Evolutionary conservation across 192 early-diverging fungal genomes (phyloP).

Genomic region (Glomus cerebriforme): DNA sequence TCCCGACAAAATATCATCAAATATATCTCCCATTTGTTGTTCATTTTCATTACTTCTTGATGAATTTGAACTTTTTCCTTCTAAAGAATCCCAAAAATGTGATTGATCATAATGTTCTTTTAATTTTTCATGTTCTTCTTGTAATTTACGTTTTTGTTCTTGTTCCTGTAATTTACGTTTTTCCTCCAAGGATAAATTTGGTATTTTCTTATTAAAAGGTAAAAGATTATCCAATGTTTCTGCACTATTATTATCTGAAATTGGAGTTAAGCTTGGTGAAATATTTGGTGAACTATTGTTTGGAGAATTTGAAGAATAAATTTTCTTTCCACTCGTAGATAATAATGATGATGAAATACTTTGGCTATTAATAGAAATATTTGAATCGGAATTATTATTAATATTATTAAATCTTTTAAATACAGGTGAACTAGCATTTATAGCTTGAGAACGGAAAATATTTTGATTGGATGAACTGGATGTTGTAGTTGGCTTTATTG

Average conservation of each 20-base stretch:
- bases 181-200: background rate
- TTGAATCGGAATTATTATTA: background rate
- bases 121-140: background rate
- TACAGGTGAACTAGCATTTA: slow-evolving; percentile 10
- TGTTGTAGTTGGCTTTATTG: background rate
- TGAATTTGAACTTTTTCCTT: background rate
- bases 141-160: slow-evolving; percentile 12
- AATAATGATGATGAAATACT: background rate
- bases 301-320: background rate
- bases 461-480: background rate
- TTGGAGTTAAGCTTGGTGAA: background rate
- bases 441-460: background rate
- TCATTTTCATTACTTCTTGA: background rate
- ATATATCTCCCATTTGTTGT: background rate
- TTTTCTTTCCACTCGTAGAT: background rate
- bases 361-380: background rate
- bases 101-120: slow-evolving; percentile 12
- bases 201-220: slow-evolving; percentile 12
- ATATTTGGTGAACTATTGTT: background rate
- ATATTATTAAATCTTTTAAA: slow-evolving; percentile 17
- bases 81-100: slow-evolving; percentile 21
- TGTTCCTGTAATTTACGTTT: slow-evolving; percentile 16
- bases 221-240: background rate
- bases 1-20: background rate
- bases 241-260: background rate